A percentile compares a stretch with the other conserved stretches of the same genome.
Evolutionary conservation across 768 basidiomycete genomes (phyloP).

Genomic region (Panaeolus cyanescens): DNA sequence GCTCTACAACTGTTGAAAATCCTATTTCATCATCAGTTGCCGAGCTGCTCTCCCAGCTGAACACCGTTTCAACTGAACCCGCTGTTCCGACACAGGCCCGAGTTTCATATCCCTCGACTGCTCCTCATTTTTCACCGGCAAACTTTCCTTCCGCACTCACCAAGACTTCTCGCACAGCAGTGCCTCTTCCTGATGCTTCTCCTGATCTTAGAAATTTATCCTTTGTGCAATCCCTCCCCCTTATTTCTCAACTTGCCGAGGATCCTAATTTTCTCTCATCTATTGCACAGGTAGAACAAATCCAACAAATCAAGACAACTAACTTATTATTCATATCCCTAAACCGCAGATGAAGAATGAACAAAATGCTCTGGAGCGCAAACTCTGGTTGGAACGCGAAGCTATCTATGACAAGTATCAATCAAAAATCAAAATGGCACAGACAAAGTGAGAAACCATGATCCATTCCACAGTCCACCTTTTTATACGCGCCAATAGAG

Average conservation of each 20-base stretch:
- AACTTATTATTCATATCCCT: neutral
- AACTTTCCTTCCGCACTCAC: neutral
- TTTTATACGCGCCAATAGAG: constrained; percentile 41
- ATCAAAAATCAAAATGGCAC: constrained; percentile 68
- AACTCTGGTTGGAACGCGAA: constrained; percentile 68
- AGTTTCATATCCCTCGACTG: neutral
- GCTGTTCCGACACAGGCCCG: neutral
- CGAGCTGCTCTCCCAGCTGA: constrained; percentile 62
- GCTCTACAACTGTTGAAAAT: neutral
- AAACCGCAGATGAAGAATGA: constrained; percentile 63
- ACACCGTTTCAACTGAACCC: constrained; percentile 29
- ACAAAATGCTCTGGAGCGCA: constrained; percentile 68
- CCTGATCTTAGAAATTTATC: constrained; percentile 32
- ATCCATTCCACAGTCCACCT: constrained; percentile 2
- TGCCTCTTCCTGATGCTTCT: neutral
- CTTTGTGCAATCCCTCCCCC: constrained; percentile 73
- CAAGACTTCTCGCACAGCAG: neutral
- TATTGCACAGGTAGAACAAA: constrained; percentile 50
- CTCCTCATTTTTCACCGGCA: neutral
- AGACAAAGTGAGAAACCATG: constrained; percentile 54
- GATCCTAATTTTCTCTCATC: constrained; percentile 51
- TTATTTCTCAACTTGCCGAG: constrained; percentile 60
- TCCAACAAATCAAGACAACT: neutral
- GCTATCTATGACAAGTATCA: constrained; percentile 66
- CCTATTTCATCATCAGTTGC: constrained; percentile 46